Evolutionary conservation across 2,329 filamentous ascomycete species (phyloP).

Genomic region (Pseudogymnoascus sp.): DNA sequence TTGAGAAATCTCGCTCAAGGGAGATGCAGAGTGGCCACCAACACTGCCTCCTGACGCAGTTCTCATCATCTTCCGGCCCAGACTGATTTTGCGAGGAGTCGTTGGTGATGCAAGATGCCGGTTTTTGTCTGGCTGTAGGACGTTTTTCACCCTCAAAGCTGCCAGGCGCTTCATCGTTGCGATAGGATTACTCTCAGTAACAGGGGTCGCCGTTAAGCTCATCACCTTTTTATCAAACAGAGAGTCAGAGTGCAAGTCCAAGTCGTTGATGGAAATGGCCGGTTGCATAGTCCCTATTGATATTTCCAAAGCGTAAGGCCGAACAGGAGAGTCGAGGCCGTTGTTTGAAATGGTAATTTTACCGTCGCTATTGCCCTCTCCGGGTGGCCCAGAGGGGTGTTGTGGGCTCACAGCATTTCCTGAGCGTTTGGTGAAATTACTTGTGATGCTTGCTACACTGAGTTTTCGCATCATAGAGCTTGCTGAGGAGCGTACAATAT

Average conservation of each 20-base stretch:
- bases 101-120: conserved; percentile 15
- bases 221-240: conserved; percentile 7
- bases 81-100: background rate
- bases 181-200: conserved; percentile 16
- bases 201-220: background rate
- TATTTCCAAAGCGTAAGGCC: background rate
- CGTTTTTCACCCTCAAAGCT: conserved; percentile 22
- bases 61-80: background rate
- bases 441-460: conserved; percentile 70
- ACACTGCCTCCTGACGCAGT: background rate
- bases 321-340: background rate
- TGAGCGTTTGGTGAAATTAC: conserved; percentile 65
- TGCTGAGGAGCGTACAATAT: conserved; percentile 67
- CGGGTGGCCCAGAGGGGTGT: background rate
- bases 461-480: conserved; percentile 82
- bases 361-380: background rate
- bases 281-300: background rate
- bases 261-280: background rate
- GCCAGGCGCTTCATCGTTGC: conserved; percentile 21
- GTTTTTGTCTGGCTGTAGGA: conserved; percentile 24
- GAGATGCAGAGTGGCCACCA: background rate
- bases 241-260: background rate
- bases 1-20: background rate
- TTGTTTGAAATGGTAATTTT: background rate
- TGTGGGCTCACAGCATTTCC: conserved; percentile 38